Conservation (phyloP, 805 yeast species). For the Candida ipomoeae region DNA sequence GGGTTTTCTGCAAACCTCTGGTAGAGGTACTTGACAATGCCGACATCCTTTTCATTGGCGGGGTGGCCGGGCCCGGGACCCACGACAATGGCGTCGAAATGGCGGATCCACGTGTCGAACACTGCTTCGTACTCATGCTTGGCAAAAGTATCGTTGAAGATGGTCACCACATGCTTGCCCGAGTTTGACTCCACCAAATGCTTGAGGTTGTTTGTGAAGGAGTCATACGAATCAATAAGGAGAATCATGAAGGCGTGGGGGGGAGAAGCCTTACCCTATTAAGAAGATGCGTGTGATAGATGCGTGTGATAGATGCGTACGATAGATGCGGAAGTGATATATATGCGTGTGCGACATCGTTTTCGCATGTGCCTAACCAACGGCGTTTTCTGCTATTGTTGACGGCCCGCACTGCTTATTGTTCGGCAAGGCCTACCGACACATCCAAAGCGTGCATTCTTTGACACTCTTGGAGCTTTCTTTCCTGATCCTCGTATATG, state of each 20-base stretch:
- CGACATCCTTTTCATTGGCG: constrained; percentile 54
- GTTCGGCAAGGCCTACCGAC: constrained; percentile 68
- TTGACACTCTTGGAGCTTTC: constrained; percentile 57
- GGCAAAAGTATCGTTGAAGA: constrained; percentile 57
- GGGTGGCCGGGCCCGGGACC: constrained; percentile 99
- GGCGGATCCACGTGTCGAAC: constrained; percentile 40
- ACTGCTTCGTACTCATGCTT: constrained; percentile 28
- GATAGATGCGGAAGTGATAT: too few relatives aligned
- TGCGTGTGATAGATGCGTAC: neutral
- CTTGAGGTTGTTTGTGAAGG: constrained; percentile 82
- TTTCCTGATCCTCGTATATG: constrained; percentile 73
- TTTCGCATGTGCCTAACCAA: neutral
- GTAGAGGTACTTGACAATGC: constrained; percentile 62
- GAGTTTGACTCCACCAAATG: constrained; percentile 55
- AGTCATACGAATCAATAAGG: constrained; percentile 89
- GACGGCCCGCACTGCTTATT: neutral
- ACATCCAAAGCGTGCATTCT: constrained; percentile 50
- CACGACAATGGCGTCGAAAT: constrained; percentile 71
- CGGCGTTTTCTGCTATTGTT: neutral
- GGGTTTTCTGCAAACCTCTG: constrained; percentile 18
- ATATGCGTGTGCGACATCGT: neutral
- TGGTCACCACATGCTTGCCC: constrained; percentile 46
- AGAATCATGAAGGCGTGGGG: constrained; percentile 41
- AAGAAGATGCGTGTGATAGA: neutral
- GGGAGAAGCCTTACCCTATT: neutral